A percentile compares a stretch with the other conserved stretches of the same genome.
Conservation (phyloP, 345 rosid genomes). For the Gossypium ekmanianum region DNA sequence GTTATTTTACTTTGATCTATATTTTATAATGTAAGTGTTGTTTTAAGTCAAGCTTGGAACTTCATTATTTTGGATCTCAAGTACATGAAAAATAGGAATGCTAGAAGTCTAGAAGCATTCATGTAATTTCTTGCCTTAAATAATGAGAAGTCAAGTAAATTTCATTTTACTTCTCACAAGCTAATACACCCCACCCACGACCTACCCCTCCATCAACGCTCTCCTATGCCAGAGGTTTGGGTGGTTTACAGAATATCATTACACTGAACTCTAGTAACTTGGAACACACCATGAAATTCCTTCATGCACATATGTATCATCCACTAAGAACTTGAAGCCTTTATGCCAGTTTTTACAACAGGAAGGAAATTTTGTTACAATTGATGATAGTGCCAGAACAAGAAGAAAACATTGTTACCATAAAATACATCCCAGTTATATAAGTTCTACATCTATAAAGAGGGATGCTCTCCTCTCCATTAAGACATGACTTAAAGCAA, state of each 20-base stretch:
- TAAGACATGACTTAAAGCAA: not conserved
- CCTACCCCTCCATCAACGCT: not conserved
- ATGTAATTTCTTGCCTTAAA: not conserved
- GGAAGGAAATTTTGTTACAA: not conserved
- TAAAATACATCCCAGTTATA: not conserved
- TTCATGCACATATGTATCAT: not conserved
- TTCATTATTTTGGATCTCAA: not conserved
- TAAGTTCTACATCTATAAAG: not conserved
- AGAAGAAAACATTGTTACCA: not conserved
- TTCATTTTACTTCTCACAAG: not conserved
- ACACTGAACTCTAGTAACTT: not conserved
- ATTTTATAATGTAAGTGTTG: not conserved
- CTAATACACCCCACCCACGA: not conserved
- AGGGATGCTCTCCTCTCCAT: not conserved
- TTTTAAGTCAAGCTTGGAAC: constrained; percentile 3
- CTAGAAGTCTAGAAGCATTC: not conserved
- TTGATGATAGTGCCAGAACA: not conserved
- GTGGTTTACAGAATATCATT: not conserved
- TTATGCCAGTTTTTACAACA: not conserved
- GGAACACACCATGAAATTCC: not conserved
- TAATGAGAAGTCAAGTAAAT: not conserved
- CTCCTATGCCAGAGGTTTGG: not conserved
- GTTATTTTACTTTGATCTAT: not conserved
- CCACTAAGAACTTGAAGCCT: not conserved
- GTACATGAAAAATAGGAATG: not conserved